Percentiles rank a stretch among this genome's conserved stretches.
Evolutionary conservation across 768 basidiomycete genomes (phyloP).

Genomic region (Russula compacta): DNA sequence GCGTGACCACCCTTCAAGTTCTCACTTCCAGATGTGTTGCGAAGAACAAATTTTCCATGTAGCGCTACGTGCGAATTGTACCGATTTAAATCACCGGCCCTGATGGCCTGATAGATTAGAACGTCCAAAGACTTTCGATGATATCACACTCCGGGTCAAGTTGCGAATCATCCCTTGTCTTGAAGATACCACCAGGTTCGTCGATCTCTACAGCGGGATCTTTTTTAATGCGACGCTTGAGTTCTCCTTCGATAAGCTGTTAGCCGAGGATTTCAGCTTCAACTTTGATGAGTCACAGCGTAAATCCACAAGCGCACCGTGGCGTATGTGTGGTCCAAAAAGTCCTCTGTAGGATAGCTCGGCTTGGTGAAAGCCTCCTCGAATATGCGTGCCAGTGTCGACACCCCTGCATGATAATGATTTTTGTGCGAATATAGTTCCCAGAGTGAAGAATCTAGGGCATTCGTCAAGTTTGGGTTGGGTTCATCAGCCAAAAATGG

Average conservation of each 20-base stretch:
- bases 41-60: not conserved
- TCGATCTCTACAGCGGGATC: conserved; percentile 48
- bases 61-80: not conserved
- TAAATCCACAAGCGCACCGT: conserved; percentile 44
- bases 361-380: conserved; percentile 92
- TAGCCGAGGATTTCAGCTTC: not conserved
- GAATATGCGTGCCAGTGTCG: conserved; percentile 81
- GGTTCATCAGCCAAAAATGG: conserved; percentile 58
- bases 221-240: conserved; percentile 67
- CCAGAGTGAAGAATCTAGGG: conserved; percentile 87
- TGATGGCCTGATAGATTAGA: not conserved
- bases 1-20: not conserved
- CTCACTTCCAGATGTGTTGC: not conserved
- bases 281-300: conserved; percentile 4
- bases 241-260: conserved; percentile 83
- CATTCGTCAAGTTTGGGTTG: conserved; percentile 70
- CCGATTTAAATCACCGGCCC: not conserved
- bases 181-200: conserved; percentile 18
- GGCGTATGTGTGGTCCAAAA: conserved; percentile 86
- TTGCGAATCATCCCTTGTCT: conserved; percentile 18
- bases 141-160: conserved; percentile 28
- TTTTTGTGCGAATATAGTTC: conserved; percentile 70
- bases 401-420: conserved; percentile 84
- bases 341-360: conserved; percentile 86
- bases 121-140: conserved; percentile 31